Conservation (phyloP, 805 yeast species). For the Wickerhamiella hasegawae region DNA sequence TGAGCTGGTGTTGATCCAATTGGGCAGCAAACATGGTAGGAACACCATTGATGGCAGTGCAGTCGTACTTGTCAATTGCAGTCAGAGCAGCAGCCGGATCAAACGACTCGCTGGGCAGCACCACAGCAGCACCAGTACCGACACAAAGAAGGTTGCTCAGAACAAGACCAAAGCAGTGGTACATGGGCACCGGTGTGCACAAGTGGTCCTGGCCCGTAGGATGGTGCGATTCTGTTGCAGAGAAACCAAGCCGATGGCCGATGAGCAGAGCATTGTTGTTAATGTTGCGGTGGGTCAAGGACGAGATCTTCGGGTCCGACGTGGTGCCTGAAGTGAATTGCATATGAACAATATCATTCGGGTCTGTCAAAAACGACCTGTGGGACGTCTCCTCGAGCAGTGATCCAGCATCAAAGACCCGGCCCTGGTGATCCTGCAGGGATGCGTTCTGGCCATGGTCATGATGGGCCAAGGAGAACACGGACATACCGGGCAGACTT, state of each 20-base stretch:
- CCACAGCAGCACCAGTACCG: constrained; percentile 16
- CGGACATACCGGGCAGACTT: background rate
- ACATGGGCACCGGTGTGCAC: constrained; percentile 21
- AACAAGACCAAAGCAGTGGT: constrained; percentile 21
- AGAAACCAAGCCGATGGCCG: constrained; percentile 16
- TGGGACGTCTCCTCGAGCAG: background rate
- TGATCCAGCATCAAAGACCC: background rate
- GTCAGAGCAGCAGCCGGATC: constrained; percentile 13
- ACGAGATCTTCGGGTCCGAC: constrained; percentile 17
- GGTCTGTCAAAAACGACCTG: background rate
- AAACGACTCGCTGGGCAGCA: constrained; percentile 17
- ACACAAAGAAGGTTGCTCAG: constrained; percentile 16
- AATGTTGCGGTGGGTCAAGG: constrained; percentile 16
- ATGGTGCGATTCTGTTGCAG: constrained; percentile 10
- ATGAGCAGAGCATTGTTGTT: constrained; percentile 18
- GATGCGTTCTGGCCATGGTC: background rate
- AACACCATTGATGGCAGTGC: constrained; percentile 18
- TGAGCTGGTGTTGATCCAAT: constrained; percentile 12
- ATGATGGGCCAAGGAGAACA: constrained; percentile 29
- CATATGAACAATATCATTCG: constrained; percentile 17
- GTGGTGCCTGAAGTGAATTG: constrained; percentile 22
- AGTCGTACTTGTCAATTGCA: constrained; percentile 13
- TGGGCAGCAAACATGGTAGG: constrained; percentile 22
- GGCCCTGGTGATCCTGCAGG: background rate
- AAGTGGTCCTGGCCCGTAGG: constrained; percentile 15